These are phyloP conservation scores for Pterulicium gracile DNA, from an alignment of 1,284 basidiomycete genomes.

Conservation along the genomic window DNA sequence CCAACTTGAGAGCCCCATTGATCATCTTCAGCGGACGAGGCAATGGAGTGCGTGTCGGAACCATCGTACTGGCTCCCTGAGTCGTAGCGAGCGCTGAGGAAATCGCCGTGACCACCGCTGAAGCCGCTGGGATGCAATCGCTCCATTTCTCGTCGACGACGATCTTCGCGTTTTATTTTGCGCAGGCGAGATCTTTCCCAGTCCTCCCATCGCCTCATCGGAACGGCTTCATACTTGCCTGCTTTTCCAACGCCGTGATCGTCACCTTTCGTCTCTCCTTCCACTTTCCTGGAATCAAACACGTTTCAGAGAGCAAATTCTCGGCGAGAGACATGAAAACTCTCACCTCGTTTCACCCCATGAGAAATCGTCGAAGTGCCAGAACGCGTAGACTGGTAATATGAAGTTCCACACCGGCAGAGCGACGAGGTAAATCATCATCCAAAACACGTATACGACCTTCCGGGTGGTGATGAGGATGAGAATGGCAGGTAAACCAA, in stretches of 20 bases:
- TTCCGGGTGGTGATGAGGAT: constrained; percentile 94
- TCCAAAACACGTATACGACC: constrained; percentile 95
- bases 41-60: constrained; percentile 66
- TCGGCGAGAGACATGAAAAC: constrained; percentile 2
- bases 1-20: constrained; percentile 85
- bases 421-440: constrained; percentile 89
- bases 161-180: constrained; percentile 85
- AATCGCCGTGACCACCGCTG: constrained; percentile 47
- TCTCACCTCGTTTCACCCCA: constrained; percentile 94
- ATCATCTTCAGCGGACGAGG: constrained; percentile 80
- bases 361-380: constrained; percentile 99
- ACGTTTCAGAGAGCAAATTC: constrained; percentile 12
- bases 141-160: constrained; percentile 72
- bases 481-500: constrained; percentile 88
- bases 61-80: constrained; percentile 56
- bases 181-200: constrained; percentile 97
- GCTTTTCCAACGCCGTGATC: constrained; percentile 65
- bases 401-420: constrained; percentile 95
- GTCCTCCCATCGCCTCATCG: constrained; percentile 95
- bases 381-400: constrained; percentile 91
- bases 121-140: constrained; percentile 61
- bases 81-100: constrained; percentile 44
- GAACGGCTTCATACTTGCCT: constrained; percentile 57
- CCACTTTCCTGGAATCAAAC: constrained; percentile 68
- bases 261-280: constrained; percentile 73